Percentiles rank a stretch among this genome's conserved stretches.
Evolutionary conservation across 2,329 filamentous ascomycete genomes (phyloP).

Genomic region (Westerdykella sp.): DNA sequence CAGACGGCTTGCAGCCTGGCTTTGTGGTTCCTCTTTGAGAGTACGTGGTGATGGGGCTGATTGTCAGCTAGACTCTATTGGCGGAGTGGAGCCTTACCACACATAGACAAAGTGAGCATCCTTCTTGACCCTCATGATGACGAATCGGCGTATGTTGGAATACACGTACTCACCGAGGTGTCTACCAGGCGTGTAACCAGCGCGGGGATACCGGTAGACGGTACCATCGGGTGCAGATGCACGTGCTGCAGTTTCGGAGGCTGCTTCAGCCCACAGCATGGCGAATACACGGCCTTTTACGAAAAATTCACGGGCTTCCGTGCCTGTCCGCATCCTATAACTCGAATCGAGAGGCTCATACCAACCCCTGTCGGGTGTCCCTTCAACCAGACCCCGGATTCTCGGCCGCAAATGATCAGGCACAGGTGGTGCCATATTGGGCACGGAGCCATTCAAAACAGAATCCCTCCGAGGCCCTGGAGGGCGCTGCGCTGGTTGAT

Average conservation of each 20-base stretch:
- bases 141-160: constrained; percentile 24
- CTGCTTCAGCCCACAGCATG: constrained; percentile 16
- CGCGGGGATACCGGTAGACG: constrained; percentile 7
- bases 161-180: constrained; percentile 5
- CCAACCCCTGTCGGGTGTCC: constrained; percentile 2
- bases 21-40: constrained; percentile 33
- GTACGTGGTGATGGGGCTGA: constrained; percentile 40
- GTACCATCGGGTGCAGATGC: constrained; percentile 5
- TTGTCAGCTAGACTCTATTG: background rate
- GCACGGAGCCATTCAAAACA: background rate
- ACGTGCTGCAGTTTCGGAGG: constrained; percentile 1
- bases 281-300: constrained; percentile 15
- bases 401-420: background rate
- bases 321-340: constrained; percentile 16
- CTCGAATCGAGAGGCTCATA: constrained; percentile 6
- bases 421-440: background rate
- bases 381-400: constrained; percentile 1
- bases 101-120: constrained; percentile 19
- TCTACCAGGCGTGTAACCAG: background rate
- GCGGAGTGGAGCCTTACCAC: constrained; percentile 7
- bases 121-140: constrained; percentile 13
- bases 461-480: background rate
- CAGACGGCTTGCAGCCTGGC: constrained; percentile 26
- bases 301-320: constrained; percentile 14
- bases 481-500: background rate